Evolutionary conservation across 768 basidiomycete species (phyloP).

Genomic region (Termitomyces sp.): DNA sequence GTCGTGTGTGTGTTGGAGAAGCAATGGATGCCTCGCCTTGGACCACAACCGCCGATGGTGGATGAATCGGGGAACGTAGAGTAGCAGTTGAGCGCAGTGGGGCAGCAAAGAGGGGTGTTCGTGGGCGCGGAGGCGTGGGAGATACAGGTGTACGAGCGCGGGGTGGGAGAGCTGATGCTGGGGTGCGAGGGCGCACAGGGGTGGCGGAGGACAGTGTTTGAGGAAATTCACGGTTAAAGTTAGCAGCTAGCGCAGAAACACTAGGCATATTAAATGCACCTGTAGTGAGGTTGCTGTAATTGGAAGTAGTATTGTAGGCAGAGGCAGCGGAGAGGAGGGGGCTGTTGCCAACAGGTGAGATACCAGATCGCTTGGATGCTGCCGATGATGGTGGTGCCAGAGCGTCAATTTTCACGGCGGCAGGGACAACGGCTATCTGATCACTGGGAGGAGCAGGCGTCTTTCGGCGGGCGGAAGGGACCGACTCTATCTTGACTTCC

Average conservation of each 20-base stretch:
- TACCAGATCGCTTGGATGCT: slow-evolving; percentile 10
- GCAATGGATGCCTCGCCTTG: slow-evolving; percentile 19
- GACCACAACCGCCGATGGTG: slow-evolving; percentile 12
- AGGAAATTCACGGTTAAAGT: slow-evolving; percentile 5
- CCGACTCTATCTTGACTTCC: slow-evolving; percentile 21
- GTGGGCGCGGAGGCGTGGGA: slow-evolving; percentile 12
- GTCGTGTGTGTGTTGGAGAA: slow-evolving; percentile 26
- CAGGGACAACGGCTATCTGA: background rate
- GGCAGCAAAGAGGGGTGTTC: slow-evolving; percentile 14
- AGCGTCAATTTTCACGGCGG: slow-evolving; percentile 7
- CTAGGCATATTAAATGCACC: slow-evolving; percentile 9
- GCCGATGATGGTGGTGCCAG: slow-evolving; percentile 15
- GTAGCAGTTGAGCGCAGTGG: slow-evolving; percentile 12
- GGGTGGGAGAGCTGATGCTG: slow-evolving; percentile 41
- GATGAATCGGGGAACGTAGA: slow-evolving; percentile 17
- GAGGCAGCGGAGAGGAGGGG: slow-evolving; percentile 16
- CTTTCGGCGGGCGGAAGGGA: slow-evolving; percentile 15
- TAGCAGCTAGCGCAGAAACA: slow-evolving; percentile 10
- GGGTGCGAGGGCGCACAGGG: slow-evolving; percentile 10
- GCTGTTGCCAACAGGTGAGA: slow-evolving; percentile 14
- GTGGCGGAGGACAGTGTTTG: slow-evolving; percentile 12
- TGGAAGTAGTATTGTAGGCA: slow-evolving; percentile 10
- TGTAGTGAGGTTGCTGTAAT: slow-evolving; percentile 3
- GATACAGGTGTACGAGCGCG: slow-evolving; percentile 49
- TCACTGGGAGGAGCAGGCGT: slow-evolving; percentile 5